Base-by-base conservation (phyloP, 2,329 filamentous ascomycete genomes). In the Neonectria coccinea region DNA sequence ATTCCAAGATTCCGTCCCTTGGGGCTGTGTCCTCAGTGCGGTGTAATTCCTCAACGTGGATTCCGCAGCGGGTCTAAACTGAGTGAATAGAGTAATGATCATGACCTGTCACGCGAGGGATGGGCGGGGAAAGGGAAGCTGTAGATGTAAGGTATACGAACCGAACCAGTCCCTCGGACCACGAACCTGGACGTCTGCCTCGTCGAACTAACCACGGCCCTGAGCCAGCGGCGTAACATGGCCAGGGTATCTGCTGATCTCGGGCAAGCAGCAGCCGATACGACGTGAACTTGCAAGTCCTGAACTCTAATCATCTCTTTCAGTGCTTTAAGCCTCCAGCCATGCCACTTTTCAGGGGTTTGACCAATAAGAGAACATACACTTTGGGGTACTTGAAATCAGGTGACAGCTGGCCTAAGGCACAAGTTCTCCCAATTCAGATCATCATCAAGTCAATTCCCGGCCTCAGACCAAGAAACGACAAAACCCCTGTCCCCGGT, bases 211-310 rank as follows among this genome's bases (percentile, higher is more conserved):
- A 20, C 31, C 8, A 20, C n/a, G 11, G n/a, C n/a, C 39, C 16
- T 42, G n/a, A 42, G 10, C 25, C 27, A 42, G 29, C 42, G 36
- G 29, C 44, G 51, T 56, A 52, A 47, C 25, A 16, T 42, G 39
- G 45, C 31, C 41, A 31, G 36, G 22, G 18, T 0, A 31, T 56
- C 51, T 51, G 57, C 62, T 61, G 62, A 65, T 65, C 59, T 65
- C 57, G 62, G 60, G 48, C 45, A 1, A 63, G 42, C 41, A 58
- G 18, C 42, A 27, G 48, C 60, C 55, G 55, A 63, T 54, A 50
- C 55, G n/a, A 45, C 33, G 9, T 52, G 50, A 27, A 39, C 22
- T 39, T 39, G 16, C 5, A 39, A 39, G 36, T n/a, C 36, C 36
- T 25, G 31, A 58, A 63, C 50, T 47, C 55, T 58, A 58, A 50